A percentile compares a stretch with the other conserved stretches of the same genome.
These are phyloP conservation scores for Komagataella pastoris DNA, from an alignment of 805 yeast species.

Conservation along the genomic window DNA sequence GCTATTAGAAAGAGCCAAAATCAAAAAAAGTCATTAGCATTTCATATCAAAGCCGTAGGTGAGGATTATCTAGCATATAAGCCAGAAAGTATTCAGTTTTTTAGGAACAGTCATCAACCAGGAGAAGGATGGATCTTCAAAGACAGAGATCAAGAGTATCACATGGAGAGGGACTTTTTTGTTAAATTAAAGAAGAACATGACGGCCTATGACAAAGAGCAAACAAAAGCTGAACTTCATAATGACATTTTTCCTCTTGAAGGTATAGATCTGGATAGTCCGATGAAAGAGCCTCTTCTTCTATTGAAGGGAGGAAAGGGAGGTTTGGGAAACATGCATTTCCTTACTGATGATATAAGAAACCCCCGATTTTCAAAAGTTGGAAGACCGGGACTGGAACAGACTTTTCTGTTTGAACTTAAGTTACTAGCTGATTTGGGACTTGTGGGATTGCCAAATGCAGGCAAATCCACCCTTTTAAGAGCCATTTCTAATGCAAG, in stretches of 20 bases:
- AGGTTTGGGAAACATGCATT: constrained; percentile 95
- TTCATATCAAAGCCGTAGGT: constrained; percentile 15
- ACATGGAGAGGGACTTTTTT: constrained; percentile 55
- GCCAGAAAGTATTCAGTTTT: constrained; percentile 41
- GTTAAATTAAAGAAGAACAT: constrained; percentile 49
- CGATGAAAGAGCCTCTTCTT: constrained; percentile 53
- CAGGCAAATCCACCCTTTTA: constrained; percentile 86
- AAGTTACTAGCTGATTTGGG: constrained; percentile 89
- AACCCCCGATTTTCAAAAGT: constrained; percentile 81
- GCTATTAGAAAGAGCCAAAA: constrained; percentile 18
- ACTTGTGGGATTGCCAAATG: constrained; percentile 89
- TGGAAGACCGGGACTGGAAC: constrained; percentile 62
- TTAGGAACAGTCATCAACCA: constrained; percentile 44
- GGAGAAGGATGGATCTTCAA: constrained; percentile 89
- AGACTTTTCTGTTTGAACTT: constrained; percentile 65
- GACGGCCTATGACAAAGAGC: constrained; percentile 45
- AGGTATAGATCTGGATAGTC: constrained; percentile 64
- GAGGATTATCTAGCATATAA: constrained; percentile 6
- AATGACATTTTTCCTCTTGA: constrained; percentile 64
- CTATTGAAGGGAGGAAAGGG: constrained; percentile 81
- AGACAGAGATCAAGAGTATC: constrained; percentile 63
- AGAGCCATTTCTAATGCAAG: constrained; percentile 80
- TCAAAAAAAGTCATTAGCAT: constrained; percentile 9
- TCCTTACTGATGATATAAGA: constrained; percentile 67
- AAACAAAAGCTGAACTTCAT: constrained; percentile 40